A percentile compares a stretch with the other conserved stretches of the same genome.
Evolutionary conservation across 768 basidiomycete species (phyloP).

Genomic region (Roridomyces roridus): DNA sequence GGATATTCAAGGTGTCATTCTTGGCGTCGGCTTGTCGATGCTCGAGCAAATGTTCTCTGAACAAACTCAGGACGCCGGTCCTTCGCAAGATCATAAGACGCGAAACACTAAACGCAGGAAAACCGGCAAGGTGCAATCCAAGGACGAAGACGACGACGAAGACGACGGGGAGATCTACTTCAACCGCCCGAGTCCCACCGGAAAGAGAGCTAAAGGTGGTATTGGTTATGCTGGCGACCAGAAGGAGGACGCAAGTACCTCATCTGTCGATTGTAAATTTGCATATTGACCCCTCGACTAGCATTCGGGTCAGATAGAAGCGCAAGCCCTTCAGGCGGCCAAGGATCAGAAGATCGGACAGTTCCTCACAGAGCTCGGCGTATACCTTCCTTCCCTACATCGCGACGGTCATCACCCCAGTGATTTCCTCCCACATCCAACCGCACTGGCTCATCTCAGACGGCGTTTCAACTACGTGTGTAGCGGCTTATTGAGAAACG

Average conservation of each 20-base stretch:
- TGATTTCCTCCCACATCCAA: conserved; percentile 93
- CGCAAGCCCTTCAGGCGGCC: conserved; percentile 68
- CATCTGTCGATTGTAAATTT: neutral
- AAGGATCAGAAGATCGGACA: conserved; percentile 79
- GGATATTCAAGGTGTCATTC: conserved; percentile 85
- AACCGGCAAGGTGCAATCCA: conserved; percentile 34
- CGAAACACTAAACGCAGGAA: conserved; percentile 54
- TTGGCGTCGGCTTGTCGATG: conserved; percentile 91
- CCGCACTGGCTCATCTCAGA: conserved; percentile 88
- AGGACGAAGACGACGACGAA: conserved; percentile 35
- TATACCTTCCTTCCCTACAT: conserved; percentile 83
- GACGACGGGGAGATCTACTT: conserved; percentile 62
- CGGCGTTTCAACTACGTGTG: conserved; percentile 89
- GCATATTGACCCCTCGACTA: conserved; percentile 34
- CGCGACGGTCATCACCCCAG: conserved; percentile 81
- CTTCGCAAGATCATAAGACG: conserved; percentile 39
- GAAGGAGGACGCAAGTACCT: conserved; percentile 79
- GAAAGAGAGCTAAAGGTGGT: conserved; percentile 78
- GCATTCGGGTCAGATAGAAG: conserved; percentile 84
- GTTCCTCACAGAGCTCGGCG: conserved; percentile 74
- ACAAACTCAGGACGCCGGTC: conserved; percentile 46
- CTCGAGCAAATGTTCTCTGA: conserved; percentile 77
- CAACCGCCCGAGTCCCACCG: conserved; percentile 44
- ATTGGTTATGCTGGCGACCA: conserved; percentile 87
- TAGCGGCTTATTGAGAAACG: conserved; percentile 86